These are phyloP conservation scores for Hortiboletus flavorubellus DNA, from an alignment of 768 basidiomycete genomes.

Conservation along the genomic window DNA sequence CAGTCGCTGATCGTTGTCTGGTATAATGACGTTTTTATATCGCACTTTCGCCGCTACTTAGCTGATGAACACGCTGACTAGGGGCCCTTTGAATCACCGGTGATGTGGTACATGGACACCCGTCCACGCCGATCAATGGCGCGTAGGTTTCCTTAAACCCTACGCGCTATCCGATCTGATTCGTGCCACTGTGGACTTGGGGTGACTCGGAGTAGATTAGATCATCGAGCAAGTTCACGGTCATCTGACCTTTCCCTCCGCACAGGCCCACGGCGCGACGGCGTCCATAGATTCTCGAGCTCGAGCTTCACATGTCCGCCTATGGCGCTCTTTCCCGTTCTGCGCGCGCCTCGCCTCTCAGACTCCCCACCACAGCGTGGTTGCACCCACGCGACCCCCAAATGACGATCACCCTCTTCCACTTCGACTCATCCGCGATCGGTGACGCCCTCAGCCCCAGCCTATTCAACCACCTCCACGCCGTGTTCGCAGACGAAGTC, in stretches of 20 bases:
- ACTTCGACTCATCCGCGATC: slow-evolving; percentile 33
- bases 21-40: not conserved
- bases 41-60: not conserved
- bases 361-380: slow-evolving; percentile 51
- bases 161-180: no score
- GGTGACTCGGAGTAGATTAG: not conserved
- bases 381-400: slow-evolving; percentile 25
- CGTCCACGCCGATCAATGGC: no score
- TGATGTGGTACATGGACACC: no score
- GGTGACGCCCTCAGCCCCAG: slow-evolving; percentile 29
- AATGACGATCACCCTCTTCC: slow-evolving; percentile 33
- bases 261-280: no score
- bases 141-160: no score
- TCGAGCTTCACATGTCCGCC: slow-evolving; percentile 47
- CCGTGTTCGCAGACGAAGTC: slow-evolving; percentile 68
- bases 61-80: no score
- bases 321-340: slow-evolving; percentile 59
- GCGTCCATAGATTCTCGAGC: no score
- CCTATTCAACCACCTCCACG: slow-evolving; percentile 57
- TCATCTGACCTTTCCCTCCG: no score
- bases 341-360: slow-evolving; percentile 26
- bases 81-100: no score
- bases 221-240: not conserved
- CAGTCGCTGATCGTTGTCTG: no score
- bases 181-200: no score